phyloP scores from a whole-genome alignment of 139 green algal genomes.

The Tetraselmis chui region DNA sequence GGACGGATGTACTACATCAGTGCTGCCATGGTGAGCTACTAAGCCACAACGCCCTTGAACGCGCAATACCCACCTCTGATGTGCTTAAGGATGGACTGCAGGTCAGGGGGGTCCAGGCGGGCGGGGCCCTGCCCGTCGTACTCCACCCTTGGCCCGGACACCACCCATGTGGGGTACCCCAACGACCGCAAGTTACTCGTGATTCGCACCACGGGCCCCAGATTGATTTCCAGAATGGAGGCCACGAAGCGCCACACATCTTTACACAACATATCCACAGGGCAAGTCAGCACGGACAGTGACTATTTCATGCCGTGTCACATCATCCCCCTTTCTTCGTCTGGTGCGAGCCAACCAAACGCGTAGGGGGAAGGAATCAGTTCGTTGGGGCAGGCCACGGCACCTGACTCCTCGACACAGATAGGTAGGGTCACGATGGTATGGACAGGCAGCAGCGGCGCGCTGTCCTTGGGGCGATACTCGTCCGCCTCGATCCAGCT shows the following conservation, averaged over 20 bases:
- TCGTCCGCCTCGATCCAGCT: not conserved
- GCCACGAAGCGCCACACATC: not conserved
- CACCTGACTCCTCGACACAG: not conserved
- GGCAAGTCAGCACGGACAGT: too few species aligned
- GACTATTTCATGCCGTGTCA: too few species aligned
- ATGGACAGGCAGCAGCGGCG: not conserved
- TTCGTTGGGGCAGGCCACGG: not conserved
- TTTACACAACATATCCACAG: too few species aligned
- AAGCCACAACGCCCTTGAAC: too few species aligned
- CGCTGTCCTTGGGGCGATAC: not conserved
- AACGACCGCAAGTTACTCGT: not conserved
- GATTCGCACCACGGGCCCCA: not conserved
- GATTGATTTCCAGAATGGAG: not conserved
- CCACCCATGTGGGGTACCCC: not conserved
- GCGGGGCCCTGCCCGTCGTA: too few species aligned
- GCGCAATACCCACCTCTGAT: not conserved
- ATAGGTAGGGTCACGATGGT: not conserved
- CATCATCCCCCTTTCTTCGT: too few species aligned
- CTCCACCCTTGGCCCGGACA: too few species aligned
- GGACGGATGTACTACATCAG: too few species aligned
- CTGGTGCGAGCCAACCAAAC: too few species aligned
- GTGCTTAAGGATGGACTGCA: not conserved
- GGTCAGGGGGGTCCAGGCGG: not conserved
- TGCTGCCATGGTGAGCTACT: too few species aligned
- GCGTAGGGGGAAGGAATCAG: too few species aligned